Evolutionary conservation across 2,329 filamentous ascomycete species (phyloP).

Genomic region (Colletotrichum lupini): DNA sequence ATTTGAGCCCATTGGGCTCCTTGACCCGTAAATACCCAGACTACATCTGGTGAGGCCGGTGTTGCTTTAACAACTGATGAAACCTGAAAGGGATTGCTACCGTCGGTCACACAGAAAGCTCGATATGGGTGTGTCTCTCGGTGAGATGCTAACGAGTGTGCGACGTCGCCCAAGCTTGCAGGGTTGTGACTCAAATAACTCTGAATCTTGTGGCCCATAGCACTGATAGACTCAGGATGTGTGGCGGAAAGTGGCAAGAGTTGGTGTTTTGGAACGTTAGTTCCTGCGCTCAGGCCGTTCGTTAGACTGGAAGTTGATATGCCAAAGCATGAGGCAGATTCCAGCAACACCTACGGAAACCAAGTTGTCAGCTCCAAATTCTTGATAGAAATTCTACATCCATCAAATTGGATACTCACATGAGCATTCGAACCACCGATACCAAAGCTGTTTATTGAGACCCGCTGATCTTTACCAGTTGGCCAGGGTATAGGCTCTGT

Average conservation of each 20-base stretch:
- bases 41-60: neutral
- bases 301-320: neutral
- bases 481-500: conserved; percentile 46
- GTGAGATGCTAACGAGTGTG: conserved; percentile 35
- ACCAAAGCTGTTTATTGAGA: conserved; percentile 47
- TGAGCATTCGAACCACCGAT: conserved; percentile 51
- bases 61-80: conserved; percentile 35
- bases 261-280: neutral
- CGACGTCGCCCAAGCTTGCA: conserved; percentile 33
- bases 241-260: conserved; percentile 18
- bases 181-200: conserved; percentile 4
- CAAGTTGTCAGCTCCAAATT: neutral
- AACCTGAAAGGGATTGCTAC: neutral
- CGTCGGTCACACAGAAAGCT: conserved; percentile 31
- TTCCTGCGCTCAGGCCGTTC: neutral
- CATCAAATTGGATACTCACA: neutral
- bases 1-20: conserved; percentile 37
- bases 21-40: conserved; percentile 37
- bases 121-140: conserved; percentile 36
- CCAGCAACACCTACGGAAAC: conserved; percentile 17
- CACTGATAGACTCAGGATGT: neutral
- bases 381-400: neutral
- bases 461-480: conserved; percentile 36
- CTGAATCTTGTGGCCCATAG: neutral
- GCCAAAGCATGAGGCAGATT: conserved; percentile 20